phyloP scores from a whole-genome alignment of 352 stramenopile genomes.

The Globisporangium orthogonon region DNA sequence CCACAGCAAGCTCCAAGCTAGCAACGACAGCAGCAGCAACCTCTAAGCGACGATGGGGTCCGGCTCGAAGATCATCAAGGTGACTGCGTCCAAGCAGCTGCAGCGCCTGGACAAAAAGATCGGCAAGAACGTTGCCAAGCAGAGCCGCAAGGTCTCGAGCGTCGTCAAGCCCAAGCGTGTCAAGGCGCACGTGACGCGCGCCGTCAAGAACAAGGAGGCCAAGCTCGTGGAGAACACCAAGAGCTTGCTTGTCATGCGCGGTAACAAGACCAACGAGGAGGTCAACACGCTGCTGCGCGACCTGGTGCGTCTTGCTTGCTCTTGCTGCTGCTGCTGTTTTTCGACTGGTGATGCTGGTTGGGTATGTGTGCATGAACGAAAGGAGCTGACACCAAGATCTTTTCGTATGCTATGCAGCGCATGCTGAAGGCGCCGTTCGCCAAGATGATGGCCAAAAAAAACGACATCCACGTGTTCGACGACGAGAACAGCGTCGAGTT shows the following conservation, averaged over 20 bases:
- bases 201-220: slow-evolving; percentile 86
- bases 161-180: slow-evolving; percentile 72
- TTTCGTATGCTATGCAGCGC: slow-evolving; percentile 26
- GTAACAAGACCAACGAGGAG: slow-evolving; percentile 86
- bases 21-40: neutral
- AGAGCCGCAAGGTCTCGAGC: slow-evolving; percentile 64
- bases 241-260: slow-evolving; percentile 82
- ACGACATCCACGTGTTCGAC: slow-evolving; percentile 93
- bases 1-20: slow-evolving; percentile 4
- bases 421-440: slow-evolving; percentile 84
- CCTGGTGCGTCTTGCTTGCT: slow-evolving; percentile 19
- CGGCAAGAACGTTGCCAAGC: slow-evolving; percentile 54
- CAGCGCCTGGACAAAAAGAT: slow-evolving; percentile 63
- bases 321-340: neutral
- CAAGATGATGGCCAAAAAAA: slow-evolving; percentile 91
- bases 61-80: slow-evolving; percentile 61
- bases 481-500: slow-evolving; percentile 92
- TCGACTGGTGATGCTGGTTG: neutral
- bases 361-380: neutral
- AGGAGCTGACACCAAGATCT: neutral
- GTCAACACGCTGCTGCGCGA: slow-evolving; percentile 80
- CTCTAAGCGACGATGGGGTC: slow-evolving; percentile 30
- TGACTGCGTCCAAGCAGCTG: slow-evolving; percentile 61
- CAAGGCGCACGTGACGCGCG: slow-evolving; percentile 75
- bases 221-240: slow-evolving; percentile 92